Conservation (phyloP, 2,329 filamentous ascomycete genomes). For the Cordyceps tenuipes region DNA sequence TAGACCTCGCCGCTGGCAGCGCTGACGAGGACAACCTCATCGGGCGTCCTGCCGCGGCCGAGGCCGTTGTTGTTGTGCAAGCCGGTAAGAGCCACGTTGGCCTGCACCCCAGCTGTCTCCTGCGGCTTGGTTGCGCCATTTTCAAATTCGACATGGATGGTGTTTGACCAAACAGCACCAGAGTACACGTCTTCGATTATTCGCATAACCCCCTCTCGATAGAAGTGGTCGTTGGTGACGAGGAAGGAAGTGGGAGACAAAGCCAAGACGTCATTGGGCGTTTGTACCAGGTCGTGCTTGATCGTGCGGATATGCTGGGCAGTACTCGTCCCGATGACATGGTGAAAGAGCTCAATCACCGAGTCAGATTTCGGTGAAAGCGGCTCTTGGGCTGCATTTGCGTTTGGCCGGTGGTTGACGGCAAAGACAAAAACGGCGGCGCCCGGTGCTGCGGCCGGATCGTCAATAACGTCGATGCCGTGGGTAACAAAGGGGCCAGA, state of each 20-base stretch:
- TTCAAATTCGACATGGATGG: conserved; percentile 35
- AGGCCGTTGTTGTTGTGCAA: conserved; percentile 51
- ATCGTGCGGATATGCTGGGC: conserved; percentile 44
- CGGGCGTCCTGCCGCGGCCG: conserved; percentile 34
- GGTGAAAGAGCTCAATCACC: conserved; percentile 49
- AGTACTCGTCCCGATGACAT: conserved; percentile 34
- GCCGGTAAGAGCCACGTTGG: conserved; percentile 32
- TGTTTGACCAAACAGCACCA: conserved; percentile 39
- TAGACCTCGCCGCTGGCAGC: conserved; percentile 39
- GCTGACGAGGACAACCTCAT: conserved; percentile 36
- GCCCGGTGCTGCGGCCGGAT: conserved; percentile 28
- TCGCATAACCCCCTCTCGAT: conserved; percentile 40
- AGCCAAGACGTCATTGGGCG: conserved; percentile 51
- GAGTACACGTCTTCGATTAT: conserved; percentile 37
- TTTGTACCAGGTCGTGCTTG: conserved; percentile 42
- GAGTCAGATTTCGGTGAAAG: conserved; percentile 36
- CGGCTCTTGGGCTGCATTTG: conserved; percentile 30
- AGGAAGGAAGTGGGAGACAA: conserved; percentile 40
- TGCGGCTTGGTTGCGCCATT: conserved; percentile 16
- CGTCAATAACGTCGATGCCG: conserved; percentile 50
- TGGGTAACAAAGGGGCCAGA: conserved; percentile 47
- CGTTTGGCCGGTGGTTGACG: conserved; percentile 50
- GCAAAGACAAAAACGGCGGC: conserved; percentile 50
- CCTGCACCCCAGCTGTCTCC: conserved; percentile 29
- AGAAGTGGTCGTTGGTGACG: conserved; percentile 52